Conservation (phyloP, 371 early-diverging fungal genomes). For the Antonospora locustae region DNA sequence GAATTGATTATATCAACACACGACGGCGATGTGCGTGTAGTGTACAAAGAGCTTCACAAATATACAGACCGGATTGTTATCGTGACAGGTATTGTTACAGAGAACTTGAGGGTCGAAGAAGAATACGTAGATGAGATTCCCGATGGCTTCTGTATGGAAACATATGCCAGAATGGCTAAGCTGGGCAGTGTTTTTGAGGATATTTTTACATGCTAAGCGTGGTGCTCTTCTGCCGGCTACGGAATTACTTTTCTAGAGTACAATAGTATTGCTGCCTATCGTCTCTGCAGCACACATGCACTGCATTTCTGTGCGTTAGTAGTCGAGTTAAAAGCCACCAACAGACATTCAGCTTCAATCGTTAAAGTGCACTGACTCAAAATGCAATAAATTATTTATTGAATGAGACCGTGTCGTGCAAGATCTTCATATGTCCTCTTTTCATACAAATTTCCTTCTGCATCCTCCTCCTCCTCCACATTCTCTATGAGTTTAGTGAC, state of each 20-base stretch:
- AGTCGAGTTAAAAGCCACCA: too few relatives aligned
- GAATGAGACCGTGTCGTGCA: slow-evolving; percentile 28
- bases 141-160: neutral
- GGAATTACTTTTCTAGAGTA: too few relatives aligned
- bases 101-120: neutral
- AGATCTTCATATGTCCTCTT: slow-evolving; percentile 76
- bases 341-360: too few relatives aligned
- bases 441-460: slow-evolving; percentile 84
- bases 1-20: neutral
- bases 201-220: neutral
- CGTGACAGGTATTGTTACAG: neutral
- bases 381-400: too few relatives aligned
- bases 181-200: neutral
- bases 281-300: too few relatives aligned
- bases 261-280: too few relatives aligned
- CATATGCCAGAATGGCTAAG: neutral
- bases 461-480: slow-evolving; percentile 85
- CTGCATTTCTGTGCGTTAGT: too few relatives aligned
- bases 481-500: slow-evolving; percentile 8
- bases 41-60: neutral
- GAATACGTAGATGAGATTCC: neutral
- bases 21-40: neutral
- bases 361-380: too few relatives aligned
- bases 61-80: neutral
- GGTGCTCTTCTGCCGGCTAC: too few relatives aligned